These are phyloP conservation scores for Phytophthora ohioensis DNA, from an alignment of 352 stramenopile genomes.

Conservation along the genomic window DNA sequence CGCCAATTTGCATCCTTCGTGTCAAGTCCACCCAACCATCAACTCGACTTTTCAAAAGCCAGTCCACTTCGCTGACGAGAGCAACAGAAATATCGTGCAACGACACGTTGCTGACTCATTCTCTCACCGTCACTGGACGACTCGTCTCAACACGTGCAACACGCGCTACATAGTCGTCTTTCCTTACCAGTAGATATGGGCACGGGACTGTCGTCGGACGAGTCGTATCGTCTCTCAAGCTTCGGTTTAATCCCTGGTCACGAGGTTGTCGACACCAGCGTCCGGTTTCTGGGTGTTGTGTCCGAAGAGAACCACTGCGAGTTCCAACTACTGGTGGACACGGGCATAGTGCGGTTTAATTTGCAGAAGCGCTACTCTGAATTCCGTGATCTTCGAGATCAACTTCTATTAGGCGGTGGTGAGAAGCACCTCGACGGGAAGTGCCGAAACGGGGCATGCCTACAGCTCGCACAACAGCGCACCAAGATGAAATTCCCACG, in stretches of 20 bases:
- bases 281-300: conserved; percentile 54
- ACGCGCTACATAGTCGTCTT: background rate
- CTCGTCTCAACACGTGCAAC: background rate
- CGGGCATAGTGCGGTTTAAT: conserved; percentile 51
- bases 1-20: conserved; percentile 11
- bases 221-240: conserved; percentile 13
- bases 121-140: conserved; percentile 22
- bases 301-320: conserved; percentile 46
- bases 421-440: conserved; percentile 3
- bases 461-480: conserved; percentile 49
- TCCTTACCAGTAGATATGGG: conserved; percentile 1
- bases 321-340: conserved; percentile 65
- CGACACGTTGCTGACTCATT: conserved; percentile 15
- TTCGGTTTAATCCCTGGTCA: conserved; percentile 30
- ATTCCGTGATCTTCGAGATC: conserved; percentile 60
- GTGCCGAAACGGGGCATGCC: conserved; percentile 55
- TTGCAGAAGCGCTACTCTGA: conserved; percentile 74
- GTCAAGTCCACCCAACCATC: background rate
- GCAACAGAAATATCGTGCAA: conserved; percentile 11
- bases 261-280: conserved; percentile 40
- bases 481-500: conserved; percentile 56
- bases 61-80: background rate
- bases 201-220: conserved; percentile 10
- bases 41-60: conserved; percentile 3
- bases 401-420: conserved; percentile 33